These are phyloP conservation scores for Rusavskia elegans DNA, from an alignment of 495 filamentous ascomycete species.

Conservation along the genomic window DNA sequence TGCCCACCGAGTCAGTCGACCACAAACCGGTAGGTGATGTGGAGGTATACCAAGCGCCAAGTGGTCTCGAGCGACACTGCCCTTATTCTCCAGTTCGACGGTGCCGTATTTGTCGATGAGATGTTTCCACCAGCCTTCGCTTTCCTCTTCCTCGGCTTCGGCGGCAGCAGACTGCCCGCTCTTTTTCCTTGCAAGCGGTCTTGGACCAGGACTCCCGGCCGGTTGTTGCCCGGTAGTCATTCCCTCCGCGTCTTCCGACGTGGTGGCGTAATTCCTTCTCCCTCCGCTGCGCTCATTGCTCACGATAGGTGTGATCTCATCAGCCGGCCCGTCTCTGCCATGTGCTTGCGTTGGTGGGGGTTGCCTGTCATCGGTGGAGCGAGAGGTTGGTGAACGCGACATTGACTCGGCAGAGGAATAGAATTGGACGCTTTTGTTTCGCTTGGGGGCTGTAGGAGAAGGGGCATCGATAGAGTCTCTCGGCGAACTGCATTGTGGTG, in stretches of 20 bases:
- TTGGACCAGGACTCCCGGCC: neutral
- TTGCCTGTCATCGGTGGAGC: neutral
- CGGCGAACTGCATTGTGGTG: neutral
- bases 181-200: neutral
- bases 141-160: slow-evolving; percentile 10
- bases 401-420: neutral
- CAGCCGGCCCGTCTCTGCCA: slow-evolving; percentile 5
- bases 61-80: slow-evolving; percentile 88
- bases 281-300: slow-evolving; percentile 6
- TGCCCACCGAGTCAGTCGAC: slow-evolving; percentile 18
- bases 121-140: slow-evolving; percentile 32
- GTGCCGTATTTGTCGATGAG: slow-evolving; percentile 56
- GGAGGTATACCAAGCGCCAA: slow-evolving; percentile 63
- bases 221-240: neutral
- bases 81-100: slow-evolving; percentile 91
- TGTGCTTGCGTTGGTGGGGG: neutral
- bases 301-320: slow-evolving; percentile 19
- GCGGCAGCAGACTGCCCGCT: neutral
- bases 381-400: neutral
- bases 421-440: slow-evolving; percentile 1
- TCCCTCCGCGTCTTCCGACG: neutral
- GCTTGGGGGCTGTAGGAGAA: neutral
- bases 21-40: neutral
- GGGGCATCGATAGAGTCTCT: neutral
- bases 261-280: slow-evolving; percentile 3